Conservation (phyloP, 83 land plant genomes). For the Diphasiastrum complanatum region DNA sequence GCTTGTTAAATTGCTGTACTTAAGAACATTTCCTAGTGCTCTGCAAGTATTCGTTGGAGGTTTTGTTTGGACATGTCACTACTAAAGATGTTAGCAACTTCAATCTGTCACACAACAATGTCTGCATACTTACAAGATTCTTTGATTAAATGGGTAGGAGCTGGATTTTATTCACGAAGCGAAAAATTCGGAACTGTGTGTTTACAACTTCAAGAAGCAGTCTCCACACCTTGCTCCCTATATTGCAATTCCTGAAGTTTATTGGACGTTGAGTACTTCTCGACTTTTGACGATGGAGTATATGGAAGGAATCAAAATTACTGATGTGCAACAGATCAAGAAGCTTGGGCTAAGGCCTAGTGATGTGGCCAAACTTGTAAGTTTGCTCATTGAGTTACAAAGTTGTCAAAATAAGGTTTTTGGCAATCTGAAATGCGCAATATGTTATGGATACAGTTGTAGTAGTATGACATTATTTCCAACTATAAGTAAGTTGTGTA, state of each 20-base stretch:
- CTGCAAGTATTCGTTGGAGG: not conserved
- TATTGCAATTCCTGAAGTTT: conserved; percentile 67
- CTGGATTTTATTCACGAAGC: conserved; percentile 79
- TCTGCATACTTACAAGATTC: not conserved
- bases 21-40: not conserved
- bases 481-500: too few species aligned
- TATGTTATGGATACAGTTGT: not conserved
- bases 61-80: not conserved
- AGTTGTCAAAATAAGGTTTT: not conserved
- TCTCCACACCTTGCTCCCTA: conserved; percentile 72
- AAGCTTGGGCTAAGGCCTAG: conserved; percentile 58
- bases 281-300: conserved; percentile 84
- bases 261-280: conserved; percentile 74
- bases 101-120: too few species aligned
- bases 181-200: conserved; percentile 64
- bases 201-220: conserved; percentile 58
- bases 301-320: conserved; percentile 81
- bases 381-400: conserved; percentile 7
- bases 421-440: not conserved
- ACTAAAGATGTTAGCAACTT: too few species aligned
- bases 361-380: conserved; percentile 77
- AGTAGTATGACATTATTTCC: too few species aligned
- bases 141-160: conserved; percentile 44
- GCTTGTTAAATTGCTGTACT: not conserved
- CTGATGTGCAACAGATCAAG: conserved; percentile 62